Percentiles rank a stretch among this genome's conserved stretches.
Evolutionary conservation across 148 eudicot genomes (phyloP).

Genomic region (Polygonum maritimum): DNA sequence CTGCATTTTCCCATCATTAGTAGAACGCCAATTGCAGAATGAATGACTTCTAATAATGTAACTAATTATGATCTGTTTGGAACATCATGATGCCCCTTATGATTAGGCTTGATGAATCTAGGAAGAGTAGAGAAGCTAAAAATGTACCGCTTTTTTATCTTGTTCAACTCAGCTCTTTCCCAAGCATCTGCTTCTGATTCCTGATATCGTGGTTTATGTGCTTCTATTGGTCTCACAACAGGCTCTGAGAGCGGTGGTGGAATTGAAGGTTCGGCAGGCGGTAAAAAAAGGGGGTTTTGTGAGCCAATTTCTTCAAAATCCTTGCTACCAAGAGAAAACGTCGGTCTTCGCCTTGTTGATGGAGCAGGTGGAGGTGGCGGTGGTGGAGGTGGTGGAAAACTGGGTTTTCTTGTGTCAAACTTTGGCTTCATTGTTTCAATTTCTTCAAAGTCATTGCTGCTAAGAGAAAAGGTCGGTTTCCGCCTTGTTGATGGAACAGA

Average conservation of each 20-base stretch:
- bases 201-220: constrained; percentile 18
- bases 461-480: background rate
- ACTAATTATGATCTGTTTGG: background rate
- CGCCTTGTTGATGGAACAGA: constrained; percentile 25
- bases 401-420: constrained; percentile 14
- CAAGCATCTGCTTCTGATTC: constrained; percentile 54
- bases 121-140: background rate
- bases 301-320: constrained; percentile 4
- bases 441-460: constrained; percentile 1
- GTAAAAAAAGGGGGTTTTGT: constrained; percentile 23
- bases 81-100: background rate
- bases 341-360: constrained; percentile 20
- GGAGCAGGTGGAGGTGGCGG: constrained; percentile 23
- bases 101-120: background rate
- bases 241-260: constrained; percentile 20
- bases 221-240: constrained; percentile 12
- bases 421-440: constrained; percentile 18
- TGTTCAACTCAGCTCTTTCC: constrained; percentile 58
- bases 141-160: constrained; percentile 41
- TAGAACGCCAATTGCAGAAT: background rate
- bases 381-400: constrained; percentile 19
- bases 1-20: constrained; percentile 25
- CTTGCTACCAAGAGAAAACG: background rate
- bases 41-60: background rate
- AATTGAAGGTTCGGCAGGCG: constrained; percentile 14